Evolutionary conservation across 2,329 filamentous ascomycete genomes (phyloP), one percentile per base, ranked within the genome.

Genomic region (Fonsecaea nubica): DNA sequence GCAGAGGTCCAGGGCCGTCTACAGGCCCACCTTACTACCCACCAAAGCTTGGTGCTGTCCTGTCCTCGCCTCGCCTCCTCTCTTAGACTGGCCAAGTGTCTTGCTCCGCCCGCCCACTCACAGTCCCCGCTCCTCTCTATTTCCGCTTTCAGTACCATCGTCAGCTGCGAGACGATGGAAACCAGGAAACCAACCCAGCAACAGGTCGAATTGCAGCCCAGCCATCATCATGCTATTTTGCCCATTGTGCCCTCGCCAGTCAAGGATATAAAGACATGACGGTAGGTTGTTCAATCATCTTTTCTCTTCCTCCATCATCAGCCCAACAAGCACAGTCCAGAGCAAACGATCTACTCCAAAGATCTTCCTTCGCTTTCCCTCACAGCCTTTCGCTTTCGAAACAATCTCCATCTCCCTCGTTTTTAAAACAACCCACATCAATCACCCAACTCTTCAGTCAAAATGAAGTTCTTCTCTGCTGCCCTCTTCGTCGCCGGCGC

Each of bases 391-490:
- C 58, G 58, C 53, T 61, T 15, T 35, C 52, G 12, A 59, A 50
- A 50, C 18, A 25, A 10, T 12, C 21, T 38, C 45, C 8, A 25
- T 50, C 52, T 40, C 58, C 42, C 48, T 61, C 58, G 35, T 48
- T 61, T 30, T 21, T 30, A 25, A 25, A 53, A 33, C 45, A 53
- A 25, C 45, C 45, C 9, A 40, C 10, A 40, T 2, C n/a, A 12
- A 33, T 33, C 45, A 38, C 5, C 45, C 32, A 38, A 45, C 12
- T 13, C 30, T 25, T 25, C 55, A 40, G 53, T 52, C 58, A 61
- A 53, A 21, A 61, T 61, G 58, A 61, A 61, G 58, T 61, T 53
- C 58, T 53, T 61, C 58, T 15, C 58, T 61, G 58, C 58, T 61
- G 33, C 58, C 33, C 42, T 48, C n/a, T 33, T 61, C 36, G 13